Conservation (phyloP, 352 stramenopile species). For the Globisporangium splendens region DNA sequence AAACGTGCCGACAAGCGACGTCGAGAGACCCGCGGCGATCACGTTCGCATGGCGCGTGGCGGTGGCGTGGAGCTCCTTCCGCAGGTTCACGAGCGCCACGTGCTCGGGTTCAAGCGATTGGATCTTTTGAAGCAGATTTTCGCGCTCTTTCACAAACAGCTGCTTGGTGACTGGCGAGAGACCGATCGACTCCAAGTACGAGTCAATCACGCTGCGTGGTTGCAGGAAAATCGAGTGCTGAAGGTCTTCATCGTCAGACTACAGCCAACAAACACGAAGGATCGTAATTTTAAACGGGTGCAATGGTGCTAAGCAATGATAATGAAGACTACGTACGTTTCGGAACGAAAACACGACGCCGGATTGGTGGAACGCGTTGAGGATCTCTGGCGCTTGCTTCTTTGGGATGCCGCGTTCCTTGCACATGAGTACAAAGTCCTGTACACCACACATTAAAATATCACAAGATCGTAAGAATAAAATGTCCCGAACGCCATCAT, state of each 20-base stretch:
- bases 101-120: constrained; percentile 65
- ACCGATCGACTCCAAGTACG: constrained; percentile 73
- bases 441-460: background rate
- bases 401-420: constrained; percentile 74
- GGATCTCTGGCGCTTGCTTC: constrained; percentile 74
- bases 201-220: constrained; percentile 73
- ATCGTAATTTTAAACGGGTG: too few species aligned
- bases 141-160: constrained; percentile 63
- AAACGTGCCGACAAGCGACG: constrained; percentile 68
- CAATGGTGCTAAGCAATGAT: background rate
- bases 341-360: constrained; percentile 81
- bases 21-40: constrained; percentile 52
- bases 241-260: constrained; percentile 66
- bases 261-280: background rate
- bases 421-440: constrained; percentile 75
- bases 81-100: constrained; percentile 56
- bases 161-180: constrained; percentile 64
- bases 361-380: constrained; percentile 72
- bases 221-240: constrained; percentile 78
- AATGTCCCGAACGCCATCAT: too few species aligned
- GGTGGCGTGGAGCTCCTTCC: constrained; percentile 53
- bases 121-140: constrained; percentile 65
- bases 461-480: background rate
- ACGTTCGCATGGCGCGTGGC: constrained; percentile 59
- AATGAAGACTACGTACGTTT: constrained; percentile 25